Percentiles rank a stretch among this genome's conserved stretches.
These are phyloP conservation scores for Phlebopus sp. DNA, from an alignment of 1,284 basidiomycete species.

Conservation along the genomic window DNA sequence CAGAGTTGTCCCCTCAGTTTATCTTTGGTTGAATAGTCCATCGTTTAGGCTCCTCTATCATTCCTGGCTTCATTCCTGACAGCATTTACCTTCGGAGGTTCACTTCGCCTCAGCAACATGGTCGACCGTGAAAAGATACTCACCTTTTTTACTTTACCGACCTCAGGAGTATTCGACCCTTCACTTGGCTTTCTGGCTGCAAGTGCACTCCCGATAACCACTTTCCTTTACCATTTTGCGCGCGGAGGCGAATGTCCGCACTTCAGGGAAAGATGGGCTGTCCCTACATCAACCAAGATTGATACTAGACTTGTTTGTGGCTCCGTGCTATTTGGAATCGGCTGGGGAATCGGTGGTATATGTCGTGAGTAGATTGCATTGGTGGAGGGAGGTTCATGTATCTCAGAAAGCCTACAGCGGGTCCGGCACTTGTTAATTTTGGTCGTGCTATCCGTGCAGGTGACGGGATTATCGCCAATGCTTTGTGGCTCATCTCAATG, in stretches of 20 bases:
- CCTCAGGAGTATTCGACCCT: slow-evolving; percentile 48
- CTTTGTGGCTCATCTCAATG: slow-evolving; percentile 43
- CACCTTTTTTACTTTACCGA: slow-evolving; percentile 53
- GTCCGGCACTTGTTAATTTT: slow-evolving; percentile 54
- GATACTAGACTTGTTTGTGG: slow-evolving; percentile 53
- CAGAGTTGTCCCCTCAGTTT: not conserved
- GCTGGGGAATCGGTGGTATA: slow-evolving; percentile 65
- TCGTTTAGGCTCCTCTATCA: slow-evolving; percentile 24
- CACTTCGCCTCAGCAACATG: slow-evolving; percentile 56
- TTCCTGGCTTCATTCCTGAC: slow-evolving; percentile 41
- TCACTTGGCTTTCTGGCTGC: slow-evolving; percentile 50
- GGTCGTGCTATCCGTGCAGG: slow-evolving; percentile 43
- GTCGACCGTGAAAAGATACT: slow-evolving; percentile 51
- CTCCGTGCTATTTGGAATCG: slow-evolving; percentile 59
- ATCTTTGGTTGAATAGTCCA: not conserved
- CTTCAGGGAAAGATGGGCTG: slow-evolving; percentile 40
- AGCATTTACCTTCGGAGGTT: slow-evolving; percentile 53
- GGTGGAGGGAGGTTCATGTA: slow-evolving; percentile 2
- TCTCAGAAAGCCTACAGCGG: slow-evolving; percentile 36
- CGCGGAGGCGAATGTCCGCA: slow-evolving; percentile 35
- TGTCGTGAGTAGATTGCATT: slow-evolving; percentile 49
- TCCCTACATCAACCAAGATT: slow-evolving; percentile 40
- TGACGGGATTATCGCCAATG: slow-evolving; percentile 28
- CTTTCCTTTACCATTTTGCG: slow-evolving; percentile 39
- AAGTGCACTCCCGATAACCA: slow-evolving; percentile 45